Percentiles rank a stretch among this genome's conserved stretches.
Evolutionary conservation across 2,329 filamentous ascomycete genomes (phyloP).

Genomic region (Aspergillus awamori): DNA sequence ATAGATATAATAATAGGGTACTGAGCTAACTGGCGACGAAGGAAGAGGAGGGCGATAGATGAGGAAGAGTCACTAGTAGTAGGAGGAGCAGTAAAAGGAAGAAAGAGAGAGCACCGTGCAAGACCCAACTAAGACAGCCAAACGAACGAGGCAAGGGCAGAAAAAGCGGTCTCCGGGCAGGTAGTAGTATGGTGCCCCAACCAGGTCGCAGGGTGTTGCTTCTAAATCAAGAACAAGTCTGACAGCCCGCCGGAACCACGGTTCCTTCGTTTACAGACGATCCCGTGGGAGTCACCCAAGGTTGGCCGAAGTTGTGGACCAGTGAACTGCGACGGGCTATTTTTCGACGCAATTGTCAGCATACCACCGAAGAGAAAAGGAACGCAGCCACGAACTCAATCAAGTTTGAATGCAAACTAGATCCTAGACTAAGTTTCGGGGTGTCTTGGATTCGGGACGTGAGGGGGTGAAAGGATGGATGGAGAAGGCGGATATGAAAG

Average conservation of each 20-base stretch:
- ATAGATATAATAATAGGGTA: background rate
- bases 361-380: background rate
- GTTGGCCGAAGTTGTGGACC: background rate
- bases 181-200: background rate
- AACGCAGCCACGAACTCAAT: background rate
- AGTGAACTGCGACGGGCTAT: background rate
- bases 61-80: background rate
- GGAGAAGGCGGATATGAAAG: slow-evolving; percentile 2
- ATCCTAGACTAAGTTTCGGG: background rate
- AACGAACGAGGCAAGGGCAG: slow-evolving; percentile 1
- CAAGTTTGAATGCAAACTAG: background rate
- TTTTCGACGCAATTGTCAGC: background rate
- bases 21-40: background rate
- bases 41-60: background rate
- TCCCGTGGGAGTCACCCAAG: slow-evolving; percentile 1
- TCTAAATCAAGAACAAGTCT: slow-evolving; percentile 6
- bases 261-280: background rate
- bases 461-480: slow-evolving; percentile 7
- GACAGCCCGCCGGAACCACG: background rate
- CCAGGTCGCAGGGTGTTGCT: background rate
- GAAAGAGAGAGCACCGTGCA: background rate
- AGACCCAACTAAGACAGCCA: slow-evolving; percentile 4
- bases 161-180: background rate
- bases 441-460: slow-evolving; percentile 7
- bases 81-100: background rate